Conservation (phyloP, 331 rosid species). For the Phaseolus coccineus region DNA sequence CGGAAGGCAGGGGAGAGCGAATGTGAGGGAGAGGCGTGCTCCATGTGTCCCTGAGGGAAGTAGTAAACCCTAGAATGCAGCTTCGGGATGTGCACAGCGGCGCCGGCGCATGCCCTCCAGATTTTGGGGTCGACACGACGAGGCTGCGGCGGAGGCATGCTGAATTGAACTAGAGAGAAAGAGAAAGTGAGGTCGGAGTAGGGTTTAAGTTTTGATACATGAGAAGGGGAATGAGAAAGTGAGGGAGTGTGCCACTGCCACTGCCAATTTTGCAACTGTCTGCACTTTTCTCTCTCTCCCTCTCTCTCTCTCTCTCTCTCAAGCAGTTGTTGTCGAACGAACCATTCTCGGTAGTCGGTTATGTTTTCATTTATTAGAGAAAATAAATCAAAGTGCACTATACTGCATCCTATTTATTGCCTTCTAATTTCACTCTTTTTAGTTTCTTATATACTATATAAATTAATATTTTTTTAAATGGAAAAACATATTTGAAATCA, state of each 20-base stretch:
- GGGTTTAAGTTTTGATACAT: slow-evolving; percentile 1
- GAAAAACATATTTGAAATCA: too few species aligned
- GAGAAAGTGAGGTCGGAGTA: background rate
- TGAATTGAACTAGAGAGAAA: background rate
- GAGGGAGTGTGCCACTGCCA: background rate
- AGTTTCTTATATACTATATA: too few species aligned
- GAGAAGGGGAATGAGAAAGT: background rate
- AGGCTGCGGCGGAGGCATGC: slow-evolving; percentile 17
- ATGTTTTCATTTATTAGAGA: too few species aligned
- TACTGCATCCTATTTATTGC: too few species aligned
- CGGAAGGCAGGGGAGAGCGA: slow-evolving; percentile 45
- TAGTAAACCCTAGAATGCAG: slow-evolving; percentile 73
- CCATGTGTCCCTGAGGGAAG: slow-evolving; percentile 76
- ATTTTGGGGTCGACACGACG: slow-evolving; percentile 48
- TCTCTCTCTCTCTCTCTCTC: rapidly evolving
- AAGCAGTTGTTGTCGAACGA: background rate
- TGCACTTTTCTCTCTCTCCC: background rate
- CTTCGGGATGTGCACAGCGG: slow-evolving; percentile 52
- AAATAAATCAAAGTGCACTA: too few species aligned
- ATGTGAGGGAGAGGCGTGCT: slow-evolving; percentile 52
- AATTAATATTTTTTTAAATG: too few species aligned
- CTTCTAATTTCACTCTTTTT: too few species aligned
- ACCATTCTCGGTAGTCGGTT: background rate
- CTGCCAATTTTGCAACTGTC: background rate
- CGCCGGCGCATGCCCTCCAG: slow-evolving; percentile 73